Evolutionary conservation across 2,329 filamentous ascomycete genomes (phyloP).

Genomic region (Hypoxylon sp.): DNA sequence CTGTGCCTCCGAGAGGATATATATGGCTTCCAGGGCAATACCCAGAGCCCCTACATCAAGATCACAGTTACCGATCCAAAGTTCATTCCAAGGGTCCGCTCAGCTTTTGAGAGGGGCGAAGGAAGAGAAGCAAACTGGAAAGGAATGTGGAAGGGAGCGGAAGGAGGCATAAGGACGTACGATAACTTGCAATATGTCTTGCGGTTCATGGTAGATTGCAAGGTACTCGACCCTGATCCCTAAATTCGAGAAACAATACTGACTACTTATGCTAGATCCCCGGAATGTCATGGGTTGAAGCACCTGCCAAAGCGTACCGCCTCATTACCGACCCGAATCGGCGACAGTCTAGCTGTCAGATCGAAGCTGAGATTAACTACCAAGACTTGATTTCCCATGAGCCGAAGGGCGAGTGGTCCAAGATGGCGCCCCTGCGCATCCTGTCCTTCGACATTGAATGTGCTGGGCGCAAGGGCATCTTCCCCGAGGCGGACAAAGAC

Average conservation of each 20-base stretch:
- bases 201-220: conserved; percentile 97
- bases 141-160: conserved; percentile 78
- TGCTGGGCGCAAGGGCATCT: conserved; percentile 95
- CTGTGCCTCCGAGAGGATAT: conserved; percentile 89
- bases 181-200: conserved; percentile 96
- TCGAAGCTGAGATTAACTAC: conserved; percentile 88
- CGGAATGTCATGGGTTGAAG: conserved; percentile 98
- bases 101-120: conserved; percentile 73
- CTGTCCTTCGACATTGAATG: conserved; percentile 99
- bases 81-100: conserved; percentile 78
- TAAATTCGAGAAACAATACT: conserved; percentile 17
- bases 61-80: conserved; percentile 92
- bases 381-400: conserved; percentile 84
- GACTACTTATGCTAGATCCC: conserved; percentile 64
- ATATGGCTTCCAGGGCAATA: conserved; percentile 92
- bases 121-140: conserved; percentile 78
- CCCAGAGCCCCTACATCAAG: conserved; percentile 90
- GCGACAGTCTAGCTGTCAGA: conserved; percentile 92
- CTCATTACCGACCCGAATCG: conserved; percentile 71
- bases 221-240: conserved; percentile 57
- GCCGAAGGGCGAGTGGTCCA: conserved; percentile 93
- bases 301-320: conserved; percentile 75
- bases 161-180: conserved; percentile 83
- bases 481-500: conserved; percentile 89
- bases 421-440: conserved; percentile 93